phyloP scores from a whole-genome alignment of 768 basidiomycete species.

The Boletus sp. region DNA sequence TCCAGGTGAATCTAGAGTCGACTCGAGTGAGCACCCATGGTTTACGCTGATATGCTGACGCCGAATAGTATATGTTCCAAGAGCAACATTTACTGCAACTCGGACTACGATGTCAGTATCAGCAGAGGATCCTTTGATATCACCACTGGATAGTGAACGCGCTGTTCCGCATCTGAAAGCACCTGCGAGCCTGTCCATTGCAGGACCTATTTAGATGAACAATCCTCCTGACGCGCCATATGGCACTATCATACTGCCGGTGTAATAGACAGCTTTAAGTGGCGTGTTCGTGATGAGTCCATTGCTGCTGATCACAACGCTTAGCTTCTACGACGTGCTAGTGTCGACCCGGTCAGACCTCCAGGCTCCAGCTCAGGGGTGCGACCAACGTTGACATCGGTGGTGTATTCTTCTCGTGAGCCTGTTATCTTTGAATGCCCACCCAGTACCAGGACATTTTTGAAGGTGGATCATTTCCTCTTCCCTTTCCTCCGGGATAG shows the following conservation, averaged over 20 bases:
- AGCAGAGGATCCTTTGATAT: slow-evolving; percentile 65
- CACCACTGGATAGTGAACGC: slow-evolving; percentile 49
- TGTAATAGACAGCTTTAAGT: slow-evolving; percentile 28
- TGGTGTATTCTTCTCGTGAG: slow-evolving; percentile 79
- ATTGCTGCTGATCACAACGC: neutral
- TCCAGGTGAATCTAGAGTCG: neutral
- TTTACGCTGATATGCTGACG: too few relatives aligned
- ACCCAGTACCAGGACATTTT: slow-evolving; percentile 62
- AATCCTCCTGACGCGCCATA: slow-evolving; percentile 42
- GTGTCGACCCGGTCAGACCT: slow-evolving; percentile 59
- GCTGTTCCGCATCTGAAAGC: too few relatives aligned
- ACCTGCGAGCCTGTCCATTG: too few relatives aligned
- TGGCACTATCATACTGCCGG: slow-evolving; percentile 45
- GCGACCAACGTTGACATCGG: slow-evolving; percentile 49
- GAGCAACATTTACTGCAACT: slow-evolving; percentile 58
- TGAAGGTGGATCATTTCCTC: slow-evolving; percentile 48
- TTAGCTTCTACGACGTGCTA: slow-evolving; percentile 65
- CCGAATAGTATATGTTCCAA: slow-evolving; percentile 24
- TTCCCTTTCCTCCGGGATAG: slow-evolving; percentile 24
- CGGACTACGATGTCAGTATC: slow-evolving; percentile 76
- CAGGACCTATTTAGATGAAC: slow-evolving; percentile 66
- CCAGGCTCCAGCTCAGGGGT: slow-evolving; percentile 66
- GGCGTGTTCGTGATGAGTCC: neutral
- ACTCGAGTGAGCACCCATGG: slow-evolving; percentile 26
- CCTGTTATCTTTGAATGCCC: slow-evolving; percentile 5